Conservation (phyloP, 371 early-diverging fungal genomes). For the Rhizopus delemar region DNA sequence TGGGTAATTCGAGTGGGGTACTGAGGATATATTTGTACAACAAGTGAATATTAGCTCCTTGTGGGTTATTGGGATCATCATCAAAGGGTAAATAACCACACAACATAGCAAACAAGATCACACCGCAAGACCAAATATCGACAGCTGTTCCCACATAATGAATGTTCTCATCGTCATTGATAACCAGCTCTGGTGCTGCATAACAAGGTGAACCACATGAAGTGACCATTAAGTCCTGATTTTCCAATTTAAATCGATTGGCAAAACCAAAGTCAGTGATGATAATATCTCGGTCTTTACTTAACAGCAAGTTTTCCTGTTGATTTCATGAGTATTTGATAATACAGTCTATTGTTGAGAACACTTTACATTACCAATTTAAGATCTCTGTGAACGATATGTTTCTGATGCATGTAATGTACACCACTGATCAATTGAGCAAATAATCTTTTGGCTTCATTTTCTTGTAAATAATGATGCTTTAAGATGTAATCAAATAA, state of each 20-base stretch:
- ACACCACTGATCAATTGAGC: constrained; percentile 71
- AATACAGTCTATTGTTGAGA: constrained; percentile 19
- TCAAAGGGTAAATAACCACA: constrained; percentile 82
- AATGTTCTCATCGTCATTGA: constrained; percentile 85
- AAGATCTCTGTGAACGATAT: constrained; percentile 68
- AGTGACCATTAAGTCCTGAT: constrained; percentile 76
- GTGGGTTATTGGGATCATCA: constrained; percentile 72
- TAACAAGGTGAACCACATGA: constrained; percentile 97
- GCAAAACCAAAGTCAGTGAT: constrained; percentile 99
- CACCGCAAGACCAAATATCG: constrained; percentile 93
- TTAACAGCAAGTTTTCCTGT: constrained; percentile 86
- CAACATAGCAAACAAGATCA: constrained; percentile 78
- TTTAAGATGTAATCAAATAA: constrained; percentile 70
- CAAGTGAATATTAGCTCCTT: constrained; percentile 63
- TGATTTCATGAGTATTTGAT: constrained; percentile 1
- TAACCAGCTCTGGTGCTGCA: constrained; percentile 95
- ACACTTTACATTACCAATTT: constrained; percentile 47
- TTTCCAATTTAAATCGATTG: constrained; percentile 72
- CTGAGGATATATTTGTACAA: constrained; percentile 68
- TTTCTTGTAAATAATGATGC: constrained; percentile 57
- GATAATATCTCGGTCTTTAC: constrained; percentile 82
- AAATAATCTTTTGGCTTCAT: constrained; percentile 64
- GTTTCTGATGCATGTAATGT: constrained; percentile 51
- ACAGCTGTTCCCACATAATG: constrained; percentile 96
- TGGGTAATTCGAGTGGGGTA: constrained; percentile 62